Percentiles rank a stretch among this genome's conserved stretches.
These are phyloP conservation scores for Chlorella variabilis DNA, from an alignment of 163 green algal species.

Conservation along the genomic window DNA sequence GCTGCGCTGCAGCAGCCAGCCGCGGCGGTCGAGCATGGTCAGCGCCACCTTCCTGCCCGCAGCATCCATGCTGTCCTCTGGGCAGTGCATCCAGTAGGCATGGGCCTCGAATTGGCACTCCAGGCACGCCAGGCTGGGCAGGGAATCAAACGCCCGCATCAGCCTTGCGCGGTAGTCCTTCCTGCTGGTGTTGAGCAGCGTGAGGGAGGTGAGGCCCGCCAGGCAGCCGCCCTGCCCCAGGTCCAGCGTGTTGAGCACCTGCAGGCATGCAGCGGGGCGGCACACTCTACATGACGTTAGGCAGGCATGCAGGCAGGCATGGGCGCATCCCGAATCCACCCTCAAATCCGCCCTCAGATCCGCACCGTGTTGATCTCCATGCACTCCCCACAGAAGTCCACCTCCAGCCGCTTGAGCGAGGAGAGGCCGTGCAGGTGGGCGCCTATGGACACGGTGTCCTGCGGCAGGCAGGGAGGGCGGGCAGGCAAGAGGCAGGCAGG, in stretches of 20 bases:
- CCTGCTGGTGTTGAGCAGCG: background rate
- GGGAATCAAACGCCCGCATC: background rate
- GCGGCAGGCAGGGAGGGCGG: too few species aligned
- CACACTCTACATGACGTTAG: too few species aligned
- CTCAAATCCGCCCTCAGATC: too few species aligned
- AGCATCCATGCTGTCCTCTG: background rate
- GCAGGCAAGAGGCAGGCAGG: too few species aligned
- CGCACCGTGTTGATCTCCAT: background rate
- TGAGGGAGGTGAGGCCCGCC: background rate
- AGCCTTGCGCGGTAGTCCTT: background rate
- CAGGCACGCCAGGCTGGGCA: background rate
- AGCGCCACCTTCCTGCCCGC: background rate
- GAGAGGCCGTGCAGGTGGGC: background rate
- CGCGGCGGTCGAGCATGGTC: background rate
- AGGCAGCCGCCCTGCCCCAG: background rate
- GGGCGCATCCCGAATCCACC: too few species aligned
- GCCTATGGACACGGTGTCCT: background rate
- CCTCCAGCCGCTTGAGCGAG: background rate
- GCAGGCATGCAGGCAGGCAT: too few species aligned
- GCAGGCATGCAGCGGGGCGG: background rate
- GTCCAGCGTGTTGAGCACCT: background rate
- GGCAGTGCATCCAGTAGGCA: background rate
- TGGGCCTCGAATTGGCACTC: background rate
- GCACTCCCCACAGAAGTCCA: background rate
- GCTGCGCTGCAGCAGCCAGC: constrained; percentile 1